Evolutionary conservation across 2,329 filamentous ascomycete genomes (phyloP).

Genomic region (Claviceps purpurea): DNA sequence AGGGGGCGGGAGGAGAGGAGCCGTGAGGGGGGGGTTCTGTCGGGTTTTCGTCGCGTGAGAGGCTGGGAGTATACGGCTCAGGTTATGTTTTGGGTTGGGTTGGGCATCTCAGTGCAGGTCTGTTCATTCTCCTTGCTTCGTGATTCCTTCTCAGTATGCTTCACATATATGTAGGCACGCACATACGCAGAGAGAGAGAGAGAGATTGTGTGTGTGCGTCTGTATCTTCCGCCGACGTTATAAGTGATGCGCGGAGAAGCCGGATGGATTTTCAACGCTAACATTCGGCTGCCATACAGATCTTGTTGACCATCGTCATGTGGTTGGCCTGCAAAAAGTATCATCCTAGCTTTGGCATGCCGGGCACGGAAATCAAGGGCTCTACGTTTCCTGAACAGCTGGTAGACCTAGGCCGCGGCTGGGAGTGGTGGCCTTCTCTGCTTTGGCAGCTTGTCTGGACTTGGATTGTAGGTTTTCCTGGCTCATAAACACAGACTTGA

Average conservation of each 20-base stretch:
- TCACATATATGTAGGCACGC: no score
- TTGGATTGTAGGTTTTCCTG: constrained; percentile 16
- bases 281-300: constrained; percentile 18
- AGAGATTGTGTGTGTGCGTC: not conserved
- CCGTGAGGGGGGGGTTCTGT: not conserved
- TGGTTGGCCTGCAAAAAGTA: constrained; percentile 46
- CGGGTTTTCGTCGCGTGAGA: constrained; percentile 7
- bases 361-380: constrained; percentile 21
- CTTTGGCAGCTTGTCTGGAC: constrained; percentile 43
- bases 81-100: not conserved
- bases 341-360: constrained; percentile 35
- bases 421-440: constrained; percentile 46
- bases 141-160: no score
- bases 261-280: not conserved
- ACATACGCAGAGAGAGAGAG: not conserved
- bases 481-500: not conserved
- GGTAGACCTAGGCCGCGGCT: constrained; percentile 31
- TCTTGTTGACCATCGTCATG: constrained; percentile 38
- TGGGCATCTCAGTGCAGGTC: not conserved
- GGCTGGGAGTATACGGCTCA: not conserved
- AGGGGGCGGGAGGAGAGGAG: constrained; percentile 8
- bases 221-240: no score
- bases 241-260: not conserved
- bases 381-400: constrained; percentile 25
- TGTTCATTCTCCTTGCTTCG: not conserved